Evolutionary conservation across 805 yeast genomes (phyloP), one percentile per base, ranked within the genome.

Genomic region (Candida rishiriensis): DNA sequence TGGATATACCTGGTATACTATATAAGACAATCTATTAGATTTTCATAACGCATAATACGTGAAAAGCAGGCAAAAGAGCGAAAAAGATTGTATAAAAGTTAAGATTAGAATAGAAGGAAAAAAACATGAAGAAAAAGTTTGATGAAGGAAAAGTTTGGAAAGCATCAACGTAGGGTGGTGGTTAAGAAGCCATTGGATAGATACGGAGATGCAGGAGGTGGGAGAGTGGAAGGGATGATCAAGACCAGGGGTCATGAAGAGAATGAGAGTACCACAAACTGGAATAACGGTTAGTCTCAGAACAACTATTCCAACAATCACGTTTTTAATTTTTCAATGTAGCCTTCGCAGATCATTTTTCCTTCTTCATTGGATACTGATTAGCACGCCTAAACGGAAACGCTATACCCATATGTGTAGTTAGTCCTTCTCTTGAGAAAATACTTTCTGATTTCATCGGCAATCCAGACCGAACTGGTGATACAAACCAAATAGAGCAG

Each of bases 401-500:
- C 41, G 38, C 64, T 62, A 39, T 63, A 63, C 0, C 66, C 66
- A 35, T 48, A 54, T 5, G 46, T 38, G 33, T 37, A 43, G 36
- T 49, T 37, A 31, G 46, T 43, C n/a, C 48, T 53, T 15, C 42
- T 47, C 38, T 51, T 57, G 31, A 40, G 40, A n/a, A 44, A 55
- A 53, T 65, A 79, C 68, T 91, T 91, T 60, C 89, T 76, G 36
- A 72, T 55, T 66, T 91, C 99, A 66, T 93, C 99, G 10, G 78
- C 88, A 60, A 88, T 68, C 68, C 90, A 81, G 1, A 93, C 97
- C 3, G 87, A 70, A 61, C 96, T 85, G 37, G 96, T 77, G 30
- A 90, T 67, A 13, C 68, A 47, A 3, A 78, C 49, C 56, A 91
- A 73, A 53, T 81, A 80, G 13, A 79, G 34, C 55, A 91, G 65